Conservation (phyloP, 2,329 filamentous ascomycete species). For the Huntiella bhutanensis region DNA sequence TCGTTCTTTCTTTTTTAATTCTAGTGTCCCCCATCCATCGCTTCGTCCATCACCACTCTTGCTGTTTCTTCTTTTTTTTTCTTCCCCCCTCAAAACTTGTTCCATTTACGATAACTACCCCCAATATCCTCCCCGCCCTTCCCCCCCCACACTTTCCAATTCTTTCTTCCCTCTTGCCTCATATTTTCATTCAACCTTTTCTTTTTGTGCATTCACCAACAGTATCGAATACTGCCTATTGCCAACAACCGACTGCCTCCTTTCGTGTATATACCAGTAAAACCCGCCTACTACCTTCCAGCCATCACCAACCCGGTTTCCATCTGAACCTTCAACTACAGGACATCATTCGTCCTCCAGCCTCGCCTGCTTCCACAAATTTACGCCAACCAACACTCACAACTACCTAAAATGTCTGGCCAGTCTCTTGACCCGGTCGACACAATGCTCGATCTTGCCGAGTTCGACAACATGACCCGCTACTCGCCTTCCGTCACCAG, state of each 20-base stretch:
- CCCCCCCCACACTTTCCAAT: not conserved
- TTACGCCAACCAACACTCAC: not conserved
- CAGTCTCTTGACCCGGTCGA: constrained; percentile 34
- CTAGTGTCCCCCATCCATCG: not conserved
- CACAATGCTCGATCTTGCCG: constrained; percentile 39
- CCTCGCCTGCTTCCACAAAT: not conserved
- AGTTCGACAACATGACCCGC: constrained; percentile 41
- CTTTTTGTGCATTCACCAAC: not conserved
- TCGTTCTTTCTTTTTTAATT: constrained; percentile 4
- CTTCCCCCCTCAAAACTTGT: too few species aligned
- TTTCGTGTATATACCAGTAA: not conserved
- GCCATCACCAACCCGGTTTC: not conserved
- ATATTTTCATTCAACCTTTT: not conserved
- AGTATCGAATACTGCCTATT: not conserved
- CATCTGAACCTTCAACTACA: not conserved
- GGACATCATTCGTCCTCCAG: not conserved
- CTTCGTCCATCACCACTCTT: not conserved
- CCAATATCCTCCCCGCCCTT: too few species aligned
- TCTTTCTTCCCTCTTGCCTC: constrained; percentile 2
- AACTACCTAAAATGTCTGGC: constrained; percentile 16
- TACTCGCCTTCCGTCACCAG: constrained; percentile 41
- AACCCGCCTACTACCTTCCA: not conserved
- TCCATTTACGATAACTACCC: too few species aligned
- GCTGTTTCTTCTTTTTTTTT: not conserved
- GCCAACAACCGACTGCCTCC: not conserved